Evolutionary conservation across 768 basidiomycete genomes (phyloP).

Genomic region (Cytidiella melzeri): DNA sequence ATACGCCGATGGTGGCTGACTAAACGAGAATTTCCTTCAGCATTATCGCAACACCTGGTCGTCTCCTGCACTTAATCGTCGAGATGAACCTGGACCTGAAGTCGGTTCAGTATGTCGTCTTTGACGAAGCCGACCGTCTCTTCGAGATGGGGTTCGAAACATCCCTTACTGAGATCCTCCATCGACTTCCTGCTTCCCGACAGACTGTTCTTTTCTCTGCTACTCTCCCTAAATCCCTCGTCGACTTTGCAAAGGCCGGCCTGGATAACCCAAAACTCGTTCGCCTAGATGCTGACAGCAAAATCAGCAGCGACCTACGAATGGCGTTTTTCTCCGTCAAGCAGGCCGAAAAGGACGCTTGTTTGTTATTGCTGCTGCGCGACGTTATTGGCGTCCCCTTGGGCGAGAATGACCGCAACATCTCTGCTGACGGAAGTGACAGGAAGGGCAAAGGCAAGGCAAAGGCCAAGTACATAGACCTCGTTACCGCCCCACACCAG

Average conservation of each 20-base stretch:
- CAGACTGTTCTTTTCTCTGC: constrained; percentile 97
- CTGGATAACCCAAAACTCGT: constrained; percentile 90
- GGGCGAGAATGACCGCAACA: constrained; percentile 29
- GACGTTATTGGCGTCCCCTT: constrained; percentile 84
- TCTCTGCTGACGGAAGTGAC: constrained; percentile 23
- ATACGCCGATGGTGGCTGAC: background rate
- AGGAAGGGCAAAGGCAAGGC: constrained; percentile 47
- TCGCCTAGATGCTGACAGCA: constrained; percentile 93
- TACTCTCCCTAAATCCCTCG: constrained; percentile 90
- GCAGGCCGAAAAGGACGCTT: constrained; percentile 91
- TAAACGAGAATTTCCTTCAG: constrained; percentile 40
- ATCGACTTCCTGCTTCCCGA: constrained; percentile 77
- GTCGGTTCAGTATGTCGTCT: constrained; percentile 84
- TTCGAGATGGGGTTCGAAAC: constrained; percentile 98
- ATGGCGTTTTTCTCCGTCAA: constrained; percentile 95
- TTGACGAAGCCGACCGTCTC: constrained; percentile 96
- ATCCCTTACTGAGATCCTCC: constrained; percentile 85
- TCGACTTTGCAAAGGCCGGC: constrained; percentile 98
- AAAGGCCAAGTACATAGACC: constrained; percentile 36
- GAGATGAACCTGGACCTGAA: constrained; percentile 95
- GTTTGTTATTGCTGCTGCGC: constrained; percentile 73
- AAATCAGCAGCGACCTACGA: constrained; percentile 88
- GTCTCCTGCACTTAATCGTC: constrained; percentile 90
- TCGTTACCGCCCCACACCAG: constrained; percentile 72
- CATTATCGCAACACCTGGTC: constrained; percentile 96